These are phyloP conservation scores for Lentinus brumalis DNA, from an alignment of 768 basidiomycete species.

Conservation along the genomic window DNA sequence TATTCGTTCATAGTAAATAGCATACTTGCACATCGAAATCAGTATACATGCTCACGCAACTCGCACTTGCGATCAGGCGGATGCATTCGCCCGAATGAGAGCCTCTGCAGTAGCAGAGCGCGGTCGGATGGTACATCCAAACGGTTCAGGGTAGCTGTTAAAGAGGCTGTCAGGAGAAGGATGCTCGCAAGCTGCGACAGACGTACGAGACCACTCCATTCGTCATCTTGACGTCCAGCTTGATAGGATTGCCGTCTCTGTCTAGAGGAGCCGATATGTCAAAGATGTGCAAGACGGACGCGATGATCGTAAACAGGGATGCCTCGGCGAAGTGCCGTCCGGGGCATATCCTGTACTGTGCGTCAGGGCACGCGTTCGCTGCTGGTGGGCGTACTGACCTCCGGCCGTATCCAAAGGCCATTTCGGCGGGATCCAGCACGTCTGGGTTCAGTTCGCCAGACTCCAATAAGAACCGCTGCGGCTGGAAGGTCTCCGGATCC, in stretches of 20 bases:
- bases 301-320: constrained; percentile 9
- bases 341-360: constrained; percentile 16
- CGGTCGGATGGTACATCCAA: constrained; percentile 5
- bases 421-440: constrained; percentile 4
- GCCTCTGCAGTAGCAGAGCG: constrained; percentile 8
- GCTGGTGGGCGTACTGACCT: background rate
- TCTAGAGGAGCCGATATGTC: constrained; percentile 3
- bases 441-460: constrained; percentile 11
- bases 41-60: background rate
- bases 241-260: background rate
- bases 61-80: background rate
- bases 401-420: constrained; percentile 15
- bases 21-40: background rate
- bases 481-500: constrained; percentile 20
- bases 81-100: background rate
- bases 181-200: background rate
- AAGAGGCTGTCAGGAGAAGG: too few relatives aligned
- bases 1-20: too few relatives aligned
- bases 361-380: background rate
- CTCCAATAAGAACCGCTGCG: constrained; percentile 17
- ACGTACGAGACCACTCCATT: background rate
- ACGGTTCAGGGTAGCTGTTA: background rate
- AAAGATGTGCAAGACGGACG: constrained; percentile 10
- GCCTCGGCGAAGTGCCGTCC: constrained; percentile 15
- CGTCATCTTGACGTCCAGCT: background rate